Evolutionary conservation across 2,329 filamentous ascomycete genomes (phyloP).

Genomic region (Aspergillus terreus): DNA sequence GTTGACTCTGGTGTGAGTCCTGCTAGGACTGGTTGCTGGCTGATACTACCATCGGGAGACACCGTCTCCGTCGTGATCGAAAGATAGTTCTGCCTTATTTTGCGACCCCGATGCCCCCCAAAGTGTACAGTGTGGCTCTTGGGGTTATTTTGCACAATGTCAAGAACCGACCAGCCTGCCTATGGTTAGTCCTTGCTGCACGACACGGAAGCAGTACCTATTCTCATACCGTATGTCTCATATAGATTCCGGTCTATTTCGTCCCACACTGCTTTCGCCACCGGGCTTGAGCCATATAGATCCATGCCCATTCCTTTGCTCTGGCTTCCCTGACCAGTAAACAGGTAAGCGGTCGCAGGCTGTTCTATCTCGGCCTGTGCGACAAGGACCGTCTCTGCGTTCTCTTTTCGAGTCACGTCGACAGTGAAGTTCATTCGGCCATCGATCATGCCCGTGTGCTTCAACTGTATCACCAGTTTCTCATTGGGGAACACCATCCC

Average conservation of each 20-base stretch:
- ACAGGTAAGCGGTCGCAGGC: conserved; percentile 89
- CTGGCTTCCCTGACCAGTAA: conserved; percentile 94
- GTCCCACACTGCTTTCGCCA: conserved; percentile 94
- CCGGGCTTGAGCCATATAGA: conserved; percentile 81
- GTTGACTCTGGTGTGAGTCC: conserved; percentile 70
- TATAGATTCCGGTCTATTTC: conserved; percentile 92
- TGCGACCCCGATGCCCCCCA: conserved; percentile 88
- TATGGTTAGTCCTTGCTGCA: neutral
- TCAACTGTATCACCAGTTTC: conserved; percentile 81
- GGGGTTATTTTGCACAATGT: conserved; percentile 97
- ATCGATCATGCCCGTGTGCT: conserved; percentile 92
- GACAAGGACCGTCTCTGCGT: conserved; percentile 85
- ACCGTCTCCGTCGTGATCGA: conserved; percentile 58
- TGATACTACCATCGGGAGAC: conserved; percentile 55
- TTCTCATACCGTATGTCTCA: conserved; percentile 68
- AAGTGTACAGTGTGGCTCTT: conserved; percentile 97
- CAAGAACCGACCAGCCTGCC: conserved; percentile 76
- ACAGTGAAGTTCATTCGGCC: conserved; percentile 98
- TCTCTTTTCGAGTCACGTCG: conserved; percentile 85
- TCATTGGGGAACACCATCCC: conserved; percentile 97
- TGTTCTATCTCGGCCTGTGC: conserved; percentile 96
- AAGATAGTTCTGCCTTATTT: conserved; percentile 96
- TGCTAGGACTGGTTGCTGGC: conserved; percentile 97
- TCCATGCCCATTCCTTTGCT: conserved; percentile 99
- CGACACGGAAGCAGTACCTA: conserved; percentile 46